A percentile compares a stretch with the other conserved stretches of the same genome.
These are phyloP conservation scores for Penicillium waksmanii DNA, from an alignment of 495 filamentous ascomycete species.

Conservation along the genomic window DNA sequence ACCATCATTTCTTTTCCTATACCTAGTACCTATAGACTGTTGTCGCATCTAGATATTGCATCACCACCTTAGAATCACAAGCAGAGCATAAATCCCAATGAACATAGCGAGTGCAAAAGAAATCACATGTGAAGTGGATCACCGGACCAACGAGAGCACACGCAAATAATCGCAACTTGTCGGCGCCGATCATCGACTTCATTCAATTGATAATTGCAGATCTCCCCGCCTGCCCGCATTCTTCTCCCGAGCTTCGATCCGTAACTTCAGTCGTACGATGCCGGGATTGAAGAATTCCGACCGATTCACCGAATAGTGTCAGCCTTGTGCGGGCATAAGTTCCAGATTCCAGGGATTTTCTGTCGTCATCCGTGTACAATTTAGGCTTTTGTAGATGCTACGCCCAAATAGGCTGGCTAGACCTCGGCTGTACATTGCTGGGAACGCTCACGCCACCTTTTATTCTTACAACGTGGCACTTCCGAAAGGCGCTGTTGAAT, in stretches of 20 bases:
- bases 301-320: constrained; percentile 16
- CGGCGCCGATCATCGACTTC: constrained; percentile 14
- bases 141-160: constrained; percentile 10
- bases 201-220: constrained; percentile 4
- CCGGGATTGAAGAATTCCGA: constrained; percentile 18
- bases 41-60: no score
- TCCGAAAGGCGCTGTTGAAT: not conserved
- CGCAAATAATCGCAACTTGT: constrained; percentile 7
- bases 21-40: no score
- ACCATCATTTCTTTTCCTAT: no score
- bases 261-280: constrained; percentile 22
- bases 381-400: not conserved
- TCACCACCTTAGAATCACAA: not conserved
- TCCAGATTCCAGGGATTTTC: not conserved
- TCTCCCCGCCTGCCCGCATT: constrained; percentile 3
- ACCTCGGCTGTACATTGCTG: constrained; percentile 19
- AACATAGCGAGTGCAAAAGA: no score
- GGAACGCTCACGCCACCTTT: constrained; percentile 14
- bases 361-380: not conserved
- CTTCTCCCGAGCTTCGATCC: constrained; percentile 13
- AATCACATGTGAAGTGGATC: constrained; percentile 20
- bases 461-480: not conserved
- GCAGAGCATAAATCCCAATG: not conserved
- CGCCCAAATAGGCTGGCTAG: not conserved
- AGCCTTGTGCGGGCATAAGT: constrained; percentile 9